Evolutionary conservation across 345 rosid genomes (phyloP).

Genomic region (Psidium friedrichsthalianum): DNA sequence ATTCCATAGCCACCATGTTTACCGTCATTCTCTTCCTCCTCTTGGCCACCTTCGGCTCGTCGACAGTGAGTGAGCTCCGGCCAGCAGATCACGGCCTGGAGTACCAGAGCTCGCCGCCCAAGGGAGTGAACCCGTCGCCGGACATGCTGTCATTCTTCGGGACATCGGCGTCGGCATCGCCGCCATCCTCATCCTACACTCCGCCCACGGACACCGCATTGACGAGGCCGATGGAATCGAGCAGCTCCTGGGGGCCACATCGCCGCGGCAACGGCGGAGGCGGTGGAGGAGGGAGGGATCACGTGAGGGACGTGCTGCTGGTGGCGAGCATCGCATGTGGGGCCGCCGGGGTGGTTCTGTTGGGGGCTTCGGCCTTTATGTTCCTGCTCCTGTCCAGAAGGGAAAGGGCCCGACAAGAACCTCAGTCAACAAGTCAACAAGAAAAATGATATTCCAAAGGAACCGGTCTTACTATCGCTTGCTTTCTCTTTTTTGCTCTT

Average conservation of each 20-base stretch:
- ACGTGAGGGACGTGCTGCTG: conserved; percentile 48
- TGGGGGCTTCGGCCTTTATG: conserved; percentile 35
- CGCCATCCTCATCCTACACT: not conserved
- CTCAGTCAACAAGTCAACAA: not conserved
- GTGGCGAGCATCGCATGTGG: conserved; percentile 59
- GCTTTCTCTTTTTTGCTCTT: not conserved
- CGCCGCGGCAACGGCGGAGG: conserved; percentile 5
- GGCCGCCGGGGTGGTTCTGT: conserved; percentile 35
- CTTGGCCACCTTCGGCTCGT: not conserved
- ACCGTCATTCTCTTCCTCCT: not conserved
- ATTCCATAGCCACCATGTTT: not conserved
- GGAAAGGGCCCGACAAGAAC: not conserved
- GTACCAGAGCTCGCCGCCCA: conserved; percentile 32
- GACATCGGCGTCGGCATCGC: conserved; percentile 3
- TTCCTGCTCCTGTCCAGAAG: conserved; percentile 19
- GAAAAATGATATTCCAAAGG: not conserved
- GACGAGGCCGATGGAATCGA: conserved; percentile 33
- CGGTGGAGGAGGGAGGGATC: conserved; percentile 13
- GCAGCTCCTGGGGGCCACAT: conserved; percentile 1
- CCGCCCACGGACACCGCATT: conserved; percentile 13
- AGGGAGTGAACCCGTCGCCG: conserved; percentile 14
- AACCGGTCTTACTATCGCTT: not conserved
- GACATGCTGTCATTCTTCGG: conserved; percentile 50
- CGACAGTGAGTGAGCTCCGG: conserved; percentile 28
- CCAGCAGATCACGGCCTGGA: conserved; percentile 70